Base-by-base conservation (phyloP, 2,329 filamentous ascomycete species). In the Phyllosticta citriasiana region DNA sequence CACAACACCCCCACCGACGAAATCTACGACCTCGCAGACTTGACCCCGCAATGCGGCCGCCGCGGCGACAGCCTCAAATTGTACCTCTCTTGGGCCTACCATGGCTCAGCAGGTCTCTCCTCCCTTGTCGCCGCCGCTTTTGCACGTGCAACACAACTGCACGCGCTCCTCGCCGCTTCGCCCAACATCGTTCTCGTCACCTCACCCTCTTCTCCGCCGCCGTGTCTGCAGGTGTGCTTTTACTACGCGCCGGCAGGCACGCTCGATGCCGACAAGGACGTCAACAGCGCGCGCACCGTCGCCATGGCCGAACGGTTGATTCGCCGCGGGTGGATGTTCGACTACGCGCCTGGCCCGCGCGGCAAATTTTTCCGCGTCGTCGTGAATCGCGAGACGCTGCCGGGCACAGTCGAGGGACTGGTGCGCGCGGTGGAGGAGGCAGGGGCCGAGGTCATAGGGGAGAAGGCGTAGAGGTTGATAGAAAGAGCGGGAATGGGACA, bases 201-300 rank as follows among this genome's bases (percentile, higher is more conserved):
- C 22, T 22, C 47, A 3, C 89, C 85, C 10, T 80, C 84, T 61
- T 87, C 88, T 67, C 89, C 91, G 26, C 87, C 92, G 55, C 89
- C 90, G 0, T 97, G 93, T 75, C 77, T 96, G 71, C 94, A 97
- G 76, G 88, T 97, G 24, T 97, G 93, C 78, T 97, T 97, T 73
- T 96, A 96, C 73, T 91, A 89, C 69, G 84, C 87, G 0, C 84
- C 84, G 0, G 78, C 78, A 1, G 83, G 85, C 2, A 67, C 73
- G 62, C 65, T 88, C 60, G 69, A 73, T 1, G 68, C 69, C 12
- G 76, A 78, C 61, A 66, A 62, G 61, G 75, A 77, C 61, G 72
- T 70, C 57, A 88, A 87, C 69, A 81, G 80, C 57, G 76, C 72
- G 66, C 70, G 78, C 5, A 89, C 86, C 4, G 79, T 78, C 65